These are phyloP conservation scores for Butyriboletus loyo DNA, from an alignment of 768 basidiomycete species.

Conservation along the genomic window DNA sequence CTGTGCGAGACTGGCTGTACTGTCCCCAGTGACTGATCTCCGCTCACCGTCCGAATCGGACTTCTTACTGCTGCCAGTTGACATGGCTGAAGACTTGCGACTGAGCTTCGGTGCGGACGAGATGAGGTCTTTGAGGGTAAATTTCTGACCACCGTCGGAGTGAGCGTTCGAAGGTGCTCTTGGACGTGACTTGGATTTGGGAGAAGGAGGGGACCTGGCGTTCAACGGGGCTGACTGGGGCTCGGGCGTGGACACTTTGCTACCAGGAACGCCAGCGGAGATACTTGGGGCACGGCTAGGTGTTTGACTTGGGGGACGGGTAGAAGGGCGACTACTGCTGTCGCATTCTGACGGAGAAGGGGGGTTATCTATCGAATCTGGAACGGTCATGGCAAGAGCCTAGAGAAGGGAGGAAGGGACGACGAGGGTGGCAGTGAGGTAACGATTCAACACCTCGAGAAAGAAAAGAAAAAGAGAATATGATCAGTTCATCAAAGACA, in stretches of 20 bases:
- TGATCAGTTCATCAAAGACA: constrained; percentile 12
- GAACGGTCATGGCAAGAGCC: constrained; percentile 33
- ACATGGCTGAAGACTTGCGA: constrained; percentile 69
- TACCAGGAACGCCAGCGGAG: constrained; percentile 38
- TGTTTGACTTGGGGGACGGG: constrained; percentile 55
- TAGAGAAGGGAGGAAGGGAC: constrained; percentile 12
- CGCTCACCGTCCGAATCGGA: constrained; percentile 62
- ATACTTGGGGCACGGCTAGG: constrained; percentile 40
- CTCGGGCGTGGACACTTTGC: constrained; percentile 30
- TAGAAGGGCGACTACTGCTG: constrained; percentile 60
- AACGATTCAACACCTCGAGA: not conserved
- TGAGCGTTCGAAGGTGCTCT: constrained; percentile 46
- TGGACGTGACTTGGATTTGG: constrained; percentile 29
- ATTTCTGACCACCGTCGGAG: constrained; percentile 66
- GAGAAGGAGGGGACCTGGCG: constrained; percentile 18
- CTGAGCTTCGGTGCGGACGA: constrained; percentile 69
- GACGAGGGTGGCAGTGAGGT: not conserved
- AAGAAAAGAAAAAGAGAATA: not conserved
- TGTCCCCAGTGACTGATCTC: constrained; percentile 48
- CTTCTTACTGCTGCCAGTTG: constrained; percentile 58
- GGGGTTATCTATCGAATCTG: constrained; percentile 40
- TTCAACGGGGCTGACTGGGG: constrained; percentile 24
- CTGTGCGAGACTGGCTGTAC: constrained; percentile 60
- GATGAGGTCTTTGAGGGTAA: constrained; percentile 81
- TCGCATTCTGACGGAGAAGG: constrained; percentile 59